Base-by-base conservation (phyloP, 2,329 filamentous ascomycete genomes). In the Triangularia setosa region DNA sequence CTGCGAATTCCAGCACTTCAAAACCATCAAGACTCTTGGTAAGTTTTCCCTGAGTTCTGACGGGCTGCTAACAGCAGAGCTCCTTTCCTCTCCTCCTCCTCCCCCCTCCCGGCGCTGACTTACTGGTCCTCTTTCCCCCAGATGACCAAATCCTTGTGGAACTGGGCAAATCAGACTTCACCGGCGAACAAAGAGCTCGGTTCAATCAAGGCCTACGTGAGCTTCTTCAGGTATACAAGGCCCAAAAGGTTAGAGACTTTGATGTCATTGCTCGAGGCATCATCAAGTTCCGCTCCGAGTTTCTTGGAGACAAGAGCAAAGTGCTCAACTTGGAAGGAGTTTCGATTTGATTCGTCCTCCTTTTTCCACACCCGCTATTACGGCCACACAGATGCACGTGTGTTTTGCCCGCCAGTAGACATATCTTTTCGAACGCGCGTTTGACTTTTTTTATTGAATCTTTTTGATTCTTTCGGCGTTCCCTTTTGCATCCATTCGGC, bases 1-100 rank as follows among this genome's bases (percentile, higher is more conserved):
- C 62, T 99, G 95, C 78, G 79, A 86, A 63, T 88, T 80, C 69
- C 85, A 98, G 80, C 95, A 99, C 79, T 93, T 96, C 75, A 82
- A 83, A 70, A 81, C 86, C 66, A 90, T 94, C 79, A 81, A 79
- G 72, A 80, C 92, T 73, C 85, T 84, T 78, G 92, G 92, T 96
- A 84, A 86, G 90, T 91, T 48, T 60, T 59, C 35, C 66, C 60
- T 60, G 60, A 60, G 60, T 62, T 64, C 53, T 56, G 58, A 64
- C 60, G 67, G 65, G 71, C 69, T 64, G 69, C 65, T 71, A 72
- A 75, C 74, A 72, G 74, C 73, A 69, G 69, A 71, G 66, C 72
- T 67, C 33, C 54, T 61, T 55, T 61, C 63, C 53, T 59, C 14
- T 71, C 74, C 75, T 74, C 74, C 75, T 74, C 72, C 75, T 77